Evolutionary conservation across 1,139 yeast genomes (phyloP).

Genomic region (Kurtzmaniella natalensis): DNA sequence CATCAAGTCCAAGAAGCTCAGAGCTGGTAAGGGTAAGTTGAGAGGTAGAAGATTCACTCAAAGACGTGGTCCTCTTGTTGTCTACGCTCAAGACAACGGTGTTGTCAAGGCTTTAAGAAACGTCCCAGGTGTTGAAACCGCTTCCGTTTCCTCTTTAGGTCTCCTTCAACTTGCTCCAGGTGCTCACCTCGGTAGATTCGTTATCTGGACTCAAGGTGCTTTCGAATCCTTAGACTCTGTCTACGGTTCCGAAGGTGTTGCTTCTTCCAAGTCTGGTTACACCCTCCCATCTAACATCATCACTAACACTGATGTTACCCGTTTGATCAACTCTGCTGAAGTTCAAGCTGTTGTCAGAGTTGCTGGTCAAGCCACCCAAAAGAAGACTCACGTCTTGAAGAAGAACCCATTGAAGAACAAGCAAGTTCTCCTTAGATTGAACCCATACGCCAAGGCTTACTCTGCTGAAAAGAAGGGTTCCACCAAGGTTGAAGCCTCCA

Average conservation of each 20-base stretch:
- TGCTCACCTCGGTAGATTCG: conserved; percentile 99
- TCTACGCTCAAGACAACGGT: conserved; percentile 98
- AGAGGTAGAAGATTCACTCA: conserved; percentile 99
- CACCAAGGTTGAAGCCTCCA: conserved; percentile 65
- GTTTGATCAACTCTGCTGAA: conserved; percentile 98
- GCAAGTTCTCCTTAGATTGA: conserved; percentile 95
- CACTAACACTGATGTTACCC: conserved; percentile 92
- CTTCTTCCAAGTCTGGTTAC: conserved; percentile 86
- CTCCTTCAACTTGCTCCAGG: conserved; percentile 99
- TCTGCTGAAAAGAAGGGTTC: conserved; percentile 89
- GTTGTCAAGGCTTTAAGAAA: conserved; percentile 98
- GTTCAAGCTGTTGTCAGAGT: conserved; percentile 96
- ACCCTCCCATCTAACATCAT: conserved; percentile 90
- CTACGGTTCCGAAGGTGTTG: conserved; percentile 91
- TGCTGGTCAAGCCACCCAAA: conserved; percentile 91
- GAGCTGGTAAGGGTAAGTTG: conserved; percentile 99
- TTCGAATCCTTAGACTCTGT: conserved; percentile 94
- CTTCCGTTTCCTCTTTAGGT: conserved; percentile 89
- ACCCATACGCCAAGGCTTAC: conserved; percentile 99
- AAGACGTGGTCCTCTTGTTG: conserved; percentile 99
- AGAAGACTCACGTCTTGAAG: conserved; percentile 95
- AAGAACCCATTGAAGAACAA: conserved; percentile 99
- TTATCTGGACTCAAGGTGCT: conserved; percentile 99
- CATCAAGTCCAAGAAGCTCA: conserved; percentile 95
- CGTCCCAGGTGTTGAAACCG: conserved; percentile 99